These are phyloP conservation scores for Gymnopilus dilepis DNA, from an alignment of 768 basidiomycete genomes.

Conservation along the genomic window DNA sequence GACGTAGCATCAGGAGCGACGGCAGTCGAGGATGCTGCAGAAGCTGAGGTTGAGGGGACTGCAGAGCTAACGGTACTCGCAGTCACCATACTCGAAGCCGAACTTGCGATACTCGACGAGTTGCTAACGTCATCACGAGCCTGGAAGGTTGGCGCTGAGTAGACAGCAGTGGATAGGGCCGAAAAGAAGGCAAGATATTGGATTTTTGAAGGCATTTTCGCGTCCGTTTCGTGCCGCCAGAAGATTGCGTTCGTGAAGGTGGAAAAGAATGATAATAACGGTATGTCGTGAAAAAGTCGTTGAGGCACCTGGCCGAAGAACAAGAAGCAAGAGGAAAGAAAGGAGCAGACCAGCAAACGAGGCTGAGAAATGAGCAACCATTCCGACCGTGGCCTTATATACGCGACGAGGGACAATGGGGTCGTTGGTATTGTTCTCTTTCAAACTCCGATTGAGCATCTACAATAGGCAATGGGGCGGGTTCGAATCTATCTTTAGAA, in stretches of 20 bases:
- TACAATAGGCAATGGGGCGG: conserved; percentile 16
- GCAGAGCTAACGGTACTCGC: background rate
- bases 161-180: conserved; percentile 36
- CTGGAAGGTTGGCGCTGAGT: conserved; percentile 38
- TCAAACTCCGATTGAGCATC: conserved; percentile 13
- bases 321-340: conserved; percentile 16
- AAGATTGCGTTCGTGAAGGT: conserved; percentile 9
- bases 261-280: conserved; percentile 22
- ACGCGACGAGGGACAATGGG: conserved; percentile 12
- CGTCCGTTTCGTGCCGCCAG: conserved; percentile 7
- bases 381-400: conserved; percentile 11
- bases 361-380: background rate
- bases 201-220: conserved; percentile 27
- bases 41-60: background rate
- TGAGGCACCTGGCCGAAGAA: conserved; percentile 33
- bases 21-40: conserved; percentile 5
- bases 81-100: background rate
- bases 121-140: conserved; percentile 32
- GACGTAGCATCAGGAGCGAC: conserved; percentile 7
- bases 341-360: conserved; percentile 8
- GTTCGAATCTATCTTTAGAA: background rate
- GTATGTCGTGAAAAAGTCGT: conserved; percentile 24
- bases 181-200: conserved; percentile 26
- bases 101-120: background rate
- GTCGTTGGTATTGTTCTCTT: conserved; percentile 10